phyloP scores from a whole-genome alignment of 768 basidiomycete genomes.

The Tulasnella sp. region DNA sequence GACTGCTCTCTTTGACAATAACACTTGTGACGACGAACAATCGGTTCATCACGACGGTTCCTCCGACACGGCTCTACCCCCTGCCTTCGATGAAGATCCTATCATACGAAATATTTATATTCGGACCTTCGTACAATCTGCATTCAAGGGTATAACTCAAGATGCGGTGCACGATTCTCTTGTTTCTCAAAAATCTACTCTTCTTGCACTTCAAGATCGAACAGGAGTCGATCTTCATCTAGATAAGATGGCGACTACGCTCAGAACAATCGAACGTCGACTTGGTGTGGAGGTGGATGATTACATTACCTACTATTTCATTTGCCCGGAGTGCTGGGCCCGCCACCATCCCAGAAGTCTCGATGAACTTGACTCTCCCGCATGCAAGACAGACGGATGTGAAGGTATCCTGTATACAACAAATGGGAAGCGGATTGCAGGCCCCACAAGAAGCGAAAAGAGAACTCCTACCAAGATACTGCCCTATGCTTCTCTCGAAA shows the following conservation, averaged over 20 bases:
- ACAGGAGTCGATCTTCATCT: slow-evolving; percentile 14
- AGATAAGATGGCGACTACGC: slow-evolving; percentile 19
- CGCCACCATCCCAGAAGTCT: slow-evolving; percentile 18
- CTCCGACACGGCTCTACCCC: background rate
- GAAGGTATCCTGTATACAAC: slow-evolving; percentile 17
- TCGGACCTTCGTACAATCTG: slow-evolving; percentile 17
- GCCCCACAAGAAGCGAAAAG: slow-evolving; percentile 11
- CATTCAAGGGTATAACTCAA: slow-evolving; percentile 20
- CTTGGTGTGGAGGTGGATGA: slow-evolving; percentile 19
- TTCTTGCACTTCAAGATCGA: background rate
- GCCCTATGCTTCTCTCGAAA: slow-evolving; percentile 19
- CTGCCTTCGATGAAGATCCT: slow-evolving; percentile 23
- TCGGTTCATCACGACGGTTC: background rate
- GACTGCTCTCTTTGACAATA: background rate
- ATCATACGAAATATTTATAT: slow-evolving; percentile 21
- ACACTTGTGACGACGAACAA: background rate
- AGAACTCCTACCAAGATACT: slow-evolving; percentile 21
- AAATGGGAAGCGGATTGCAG: slow-evolving; percentile 3
- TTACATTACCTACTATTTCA: slow-evolving; percentile 19
- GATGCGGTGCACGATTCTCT: slow-evolving; percentile 11
- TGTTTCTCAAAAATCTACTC: background rate
- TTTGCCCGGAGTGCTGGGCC: slow-evolving; percentile 21
- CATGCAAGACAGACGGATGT: slow-evolving; percentile 12
- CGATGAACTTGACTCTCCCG: background rate
- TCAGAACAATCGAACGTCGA: slow-evolving; percentile 20